Percentiles rank a stretch among this genome's conserved stretches.
These are phyloP conservation scores for Aspergillus nanangensis DNA, from an alignment of 495 filamentous ascomycete species.

Conservation along the genomic window DNA sequence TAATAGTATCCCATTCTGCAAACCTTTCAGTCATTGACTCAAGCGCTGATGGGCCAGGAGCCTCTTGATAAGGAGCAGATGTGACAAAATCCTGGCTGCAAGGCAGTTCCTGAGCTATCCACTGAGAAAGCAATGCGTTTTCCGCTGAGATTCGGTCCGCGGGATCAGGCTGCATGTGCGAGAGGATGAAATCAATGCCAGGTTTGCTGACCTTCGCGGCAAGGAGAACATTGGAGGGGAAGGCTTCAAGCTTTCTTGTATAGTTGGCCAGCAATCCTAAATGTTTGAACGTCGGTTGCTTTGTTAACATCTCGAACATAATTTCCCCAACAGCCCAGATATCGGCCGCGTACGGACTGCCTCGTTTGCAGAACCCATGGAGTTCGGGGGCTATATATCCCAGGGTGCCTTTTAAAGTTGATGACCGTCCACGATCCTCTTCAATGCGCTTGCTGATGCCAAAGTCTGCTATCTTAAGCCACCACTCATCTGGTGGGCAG, in stretches of 20 bases:
- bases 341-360: neutral
- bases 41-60: too few relatives aligned
- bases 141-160: neutral
- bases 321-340: neutral
- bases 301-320: neutral
- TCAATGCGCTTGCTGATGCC: constrained; percentile 23
- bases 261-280: neutral
- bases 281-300: neutral
- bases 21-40: too few relatives aligned
- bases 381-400: neutral
- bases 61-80: too few relatives aligned
- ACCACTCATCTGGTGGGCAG: constrained; percentile 18
- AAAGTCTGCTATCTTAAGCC: constrained; percentile 31
- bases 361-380: neutral
- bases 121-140: neutral
- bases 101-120: too few relatives aligned
- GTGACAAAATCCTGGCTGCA: too few relatives aligned
- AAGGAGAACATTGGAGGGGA: neutral
- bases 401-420: neutral
- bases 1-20: too few relatives aligned
- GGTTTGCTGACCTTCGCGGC: neutral
- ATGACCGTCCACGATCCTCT: constrained; percentile 6
- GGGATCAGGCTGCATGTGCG: neutral
- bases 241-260: neutral
- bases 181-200: neutral